Evolutionary conservation across 2,329 filamentous ascomycete species (phyloP).

Genomic region (Trichophyton verrucosum): DNA sequence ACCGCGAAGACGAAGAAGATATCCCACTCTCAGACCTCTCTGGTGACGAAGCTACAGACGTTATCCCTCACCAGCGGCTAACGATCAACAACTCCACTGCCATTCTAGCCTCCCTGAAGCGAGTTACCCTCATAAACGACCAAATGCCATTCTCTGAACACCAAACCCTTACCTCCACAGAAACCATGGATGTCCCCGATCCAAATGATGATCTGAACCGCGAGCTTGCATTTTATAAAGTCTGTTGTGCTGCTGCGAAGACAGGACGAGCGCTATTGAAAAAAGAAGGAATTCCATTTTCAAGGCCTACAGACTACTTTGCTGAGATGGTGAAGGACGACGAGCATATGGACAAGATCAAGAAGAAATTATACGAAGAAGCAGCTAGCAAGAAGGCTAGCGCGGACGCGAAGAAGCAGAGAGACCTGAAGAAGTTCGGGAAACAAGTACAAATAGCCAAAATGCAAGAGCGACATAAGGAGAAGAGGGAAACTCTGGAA

Average conservation of each 20-base stretch:
- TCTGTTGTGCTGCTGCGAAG: constrained; percentile 68
- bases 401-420: constrained; percentile 77
- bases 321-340: constrained; percentile 99
- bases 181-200: constrained; percentile 62
- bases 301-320: constrained; percentile 86
- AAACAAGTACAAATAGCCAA: constrained; percentile 97
- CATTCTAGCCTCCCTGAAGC: constrained; percentile 65
- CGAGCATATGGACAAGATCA: constrained; percentile 95
- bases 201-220: constrained; percentile 84
- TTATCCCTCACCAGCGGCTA: constrained; percentile 79
- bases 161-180: constrained; percentile 59
- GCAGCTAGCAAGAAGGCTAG: constrained; percentile 86
- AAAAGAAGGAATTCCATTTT: constrained; percentile 73
- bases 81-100: constrained; percentile 96
- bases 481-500: constrained; percentile 83
- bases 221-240: constrained; percentile 85
- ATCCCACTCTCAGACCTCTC: constrained; percentile 77
- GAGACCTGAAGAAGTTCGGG: constrained; percentile 97
- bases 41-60: constrained; percentile 71
- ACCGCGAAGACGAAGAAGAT: constrained; percentile 69
- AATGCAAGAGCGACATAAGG: constrained; percentile 83
- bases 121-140: constrained; percentile 43
- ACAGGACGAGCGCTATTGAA: constrained; percentile 61
- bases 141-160: constrained; percentile 70
- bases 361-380: constrained; percentile 82